A percentile compares a stretch with the other conserved stretches of the same genome.
Evolutionary conservation across 2,329 filamentous ascomycete species (phyloP).

Genomic region (Venturia oleaginea): DNA sequence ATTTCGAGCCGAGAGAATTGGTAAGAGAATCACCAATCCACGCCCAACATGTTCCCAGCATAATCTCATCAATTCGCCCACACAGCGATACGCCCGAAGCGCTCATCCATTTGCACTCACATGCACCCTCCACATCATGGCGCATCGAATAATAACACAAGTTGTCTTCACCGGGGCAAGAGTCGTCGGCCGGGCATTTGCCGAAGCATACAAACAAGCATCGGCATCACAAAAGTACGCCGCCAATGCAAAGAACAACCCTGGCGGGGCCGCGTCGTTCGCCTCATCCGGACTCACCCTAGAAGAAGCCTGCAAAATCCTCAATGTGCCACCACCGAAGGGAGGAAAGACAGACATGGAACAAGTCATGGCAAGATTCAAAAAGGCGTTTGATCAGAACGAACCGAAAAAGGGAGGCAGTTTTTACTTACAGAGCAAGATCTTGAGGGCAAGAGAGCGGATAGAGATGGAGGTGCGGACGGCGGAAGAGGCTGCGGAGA

Average conservation of each 20-base stretch:
- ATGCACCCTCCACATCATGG: constrained; percentile 42
- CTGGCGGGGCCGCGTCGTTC: constrained; percentile 43
- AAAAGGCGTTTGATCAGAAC: constrained; percentile 88
- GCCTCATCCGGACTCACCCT: constrained; percentile 71
- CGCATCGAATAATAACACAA: constrained; percentile 88
- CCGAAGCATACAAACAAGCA: constrained; percentile 93
- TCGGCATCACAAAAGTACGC: constrained; percentile 77
- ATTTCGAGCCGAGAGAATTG: background rate
- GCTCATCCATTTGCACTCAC: background rate
- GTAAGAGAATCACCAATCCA: background rate
- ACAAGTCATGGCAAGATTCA: constrained; percentile 77
- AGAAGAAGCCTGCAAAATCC: constrained; percentile 93
- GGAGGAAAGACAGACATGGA: constrained; percentile 69
- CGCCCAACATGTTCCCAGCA: background rate
- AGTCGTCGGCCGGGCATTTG: constrained; percentile 85
- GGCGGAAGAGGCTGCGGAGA: constrained; percentile 58
- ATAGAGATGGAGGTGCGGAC: constrained; percentile 80
- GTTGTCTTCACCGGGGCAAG: constrained; percentile 84
- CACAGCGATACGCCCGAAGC: background rate
- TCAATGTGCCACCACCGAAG: constrained; percentile 86
- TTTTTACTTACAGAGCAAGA: constrained; percentile 97
- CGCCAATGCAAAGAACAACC: constrained; percentile 58
- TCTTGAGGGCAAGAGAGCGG: constrained; percentile 80
- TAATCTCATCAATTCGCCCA: background rate
- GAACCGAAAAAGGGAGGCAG: constrained; percentile 92